Base-by-base conservation (phyloP, 2,329 filamentous ascomycete species). In the Ustilaginoidea virens region DNA sequence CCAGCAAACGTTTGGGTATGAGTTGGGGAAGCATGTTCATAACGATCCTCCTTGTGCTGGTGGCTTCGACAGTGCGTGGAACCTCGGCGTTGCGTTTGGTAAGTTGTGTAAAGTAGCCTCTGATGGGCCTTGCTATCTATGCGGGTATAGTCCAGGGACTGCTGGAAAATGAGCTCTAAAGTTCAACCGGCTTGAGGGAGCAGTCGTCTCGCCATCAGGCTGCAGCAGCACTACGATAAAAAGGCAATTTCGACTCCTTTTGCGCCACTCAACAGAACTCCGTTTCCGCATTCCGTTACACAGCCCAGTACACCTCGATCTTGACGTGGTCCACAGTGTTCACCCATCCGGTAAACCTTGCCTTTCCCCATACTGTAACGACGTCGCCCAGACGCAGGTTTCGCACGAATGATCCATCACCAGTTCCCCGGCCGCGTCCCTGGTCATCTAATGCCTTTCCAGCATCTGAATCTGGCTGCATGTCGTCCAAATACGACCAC, bases 341-440 rank as follows among this genome's bases (percentile, higher is more conserved):
- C 2, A 30, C 25, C 72, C 72, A 77, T 0, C 50, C 60, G 0
- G 43, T 46, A 31, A 69, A 75, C 33, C 70, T 58, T 2, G 67
- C 59, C 46, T 66, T 71, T 1, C 53, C 69, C 71, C 71, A 76
- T 2, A 76, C 41, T 0, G 69, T 74, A 8, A 76, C 49, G 12
- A 71, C 60, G 38, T 77, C 72, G 1, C 72, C 72, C n/a, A 70
- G 37, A 37, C 58, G 61, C 37, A 77, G 42, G 25, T 49, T 53
- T 11, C 63, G 59, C 19, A 77, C 61, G 44, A 72, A 74, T 21
- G 59, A 48, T 1, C 72, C 72, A 29, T 61, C 57, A 0, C 52
- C 62, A 1, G 66, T 69, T 4, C 42, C 58, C 13, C 41, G 43
- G 1, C 71, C 71, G 1, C 69, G 56, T 0, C 71, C 72, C 2